Conservation (phyloP, 1,284 basidiomycete genomes). For the Heterobasidion parviporum region DNA sequence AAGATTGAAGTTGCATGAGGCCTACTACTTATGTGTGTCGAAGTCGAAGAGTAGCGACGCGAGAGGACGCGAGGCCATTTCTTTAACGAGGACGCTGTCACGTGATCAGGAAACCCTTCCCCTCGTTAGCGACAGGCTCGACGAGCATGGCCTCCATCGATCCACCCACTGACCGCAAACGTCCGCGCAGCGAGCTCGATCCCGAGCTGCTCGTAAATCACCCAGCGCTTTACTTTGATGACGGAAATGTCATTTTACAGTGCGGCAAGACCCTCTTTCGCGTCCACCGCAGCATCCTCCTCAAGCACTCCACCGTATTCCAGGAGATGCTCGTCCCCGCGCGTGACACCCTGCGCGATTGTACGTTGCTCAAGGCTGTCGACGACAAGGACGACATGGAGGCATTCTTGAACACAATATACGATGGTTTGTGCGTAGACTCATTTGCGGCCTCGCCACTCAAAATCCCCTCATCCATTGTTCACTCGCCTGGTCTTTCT, state of each 20-base stretch:
- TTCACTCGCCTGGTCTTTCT: neutral
- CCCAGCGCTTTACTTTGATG: constrained; percentile 11
- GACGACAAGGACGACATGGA: constrained; percentile 11
- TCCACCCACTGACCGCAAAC: neutral
- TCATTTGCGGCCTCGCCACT: neutral
- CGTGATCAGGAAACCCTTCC: too few species aligned
- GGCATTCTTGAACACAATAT: constrained; percentile 9
- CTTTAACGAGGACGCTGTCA: too few species aligned
- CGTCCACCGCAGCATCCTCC: constrained; percentile 10
- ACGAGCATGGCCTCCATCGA: too few species aligned
- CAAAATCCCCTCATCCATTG: too few species aligned
- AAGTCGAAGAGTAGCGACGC: too few species aligned
- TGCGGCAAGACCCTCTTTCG: constrained; percentile 9
- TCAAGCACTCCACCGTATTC: constrained; percentile 8
- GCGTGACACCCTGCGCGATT: neutral
- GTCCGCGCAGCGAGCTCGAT: neutral
- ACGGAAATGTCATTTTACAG: constrained; percentile 10
- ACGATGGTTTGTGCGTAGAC: constrained; percentile 11
- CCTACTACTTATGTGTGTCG: too few species aligned
- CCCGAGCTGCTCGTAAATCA: constrained; percentile 5
- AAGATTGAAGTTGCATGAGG: too few species aligned
- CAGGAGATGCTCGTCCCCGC: constrained; percentile 1
- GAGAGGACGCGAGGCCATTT: too few species aligned
- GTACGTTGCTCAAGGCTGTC: neutral
- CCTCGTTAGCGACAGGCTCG: too few species aligned